These are phyloP conservation scores for Cryptococcus depauperatus DNA, from an alignment of 1,284 basidiomycete species.

Conservation along the genomic window DNA sequence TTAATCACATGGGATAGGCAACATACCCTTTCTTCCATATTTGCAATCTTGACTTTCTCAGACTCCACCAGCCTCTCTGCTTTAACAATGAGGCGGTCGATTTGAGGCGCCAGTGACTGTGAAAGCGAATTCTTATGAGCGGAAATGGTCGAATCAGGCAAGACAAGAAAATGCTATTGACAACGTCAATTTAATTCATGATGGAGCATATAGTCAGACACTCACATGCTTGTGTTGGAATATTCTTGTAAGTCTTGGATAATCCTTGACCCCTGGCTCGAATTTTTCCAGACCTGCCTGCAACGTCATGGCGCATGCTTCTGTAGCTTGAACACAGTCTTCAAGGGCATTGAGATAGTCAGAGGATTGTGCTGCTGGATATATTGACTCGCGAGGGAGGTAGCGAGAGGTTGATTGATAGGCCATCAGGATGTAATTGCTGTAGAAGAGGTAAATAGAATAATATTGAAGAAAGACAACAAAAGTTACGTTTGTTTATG, in stretches of 20 bases:
- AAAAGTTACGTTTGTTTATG: too few relatives aligned
- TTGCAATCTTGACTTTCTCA: conserved; percentile 19
- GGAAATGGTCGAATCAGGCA: conserved; percentile 34
- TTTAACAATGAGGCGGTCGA: conserved; percentile 35
- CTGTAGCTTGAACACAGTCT: conserved; percentile 39
- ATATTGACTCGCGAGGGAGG: conserved; percentile 19
- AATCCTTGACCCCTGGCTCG: conserved; percentile 33
- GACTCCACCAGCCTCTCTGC: conserved; percentile 26
- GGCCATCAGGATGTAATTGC: conserved; percentile 8
- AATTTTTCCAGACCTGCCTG: conserved; percentile 19
- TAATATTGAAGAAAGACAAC: background rate
- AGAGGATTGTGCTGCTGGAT: conserved; percentile 16
- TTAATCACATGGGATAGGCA: too few relatives aligned
- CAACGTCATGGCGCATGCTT: conserved; percentile 26
- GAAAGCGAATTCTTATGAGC: conserved; percentile 34
- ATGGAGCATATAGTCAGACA: background rate
- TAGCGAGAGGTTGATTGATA: conserved; percentile 8
- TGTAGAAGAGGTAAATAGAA: background rate
- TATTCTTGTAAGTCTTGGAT: conserved; percentile 35
- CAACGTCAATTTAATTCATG: background rate
- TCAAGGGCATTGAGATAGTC: conserved; percentile 37
- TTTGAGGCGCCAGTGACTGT: conserved; percentile 37
- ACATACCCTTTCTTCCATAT: conserved; percentile 34
- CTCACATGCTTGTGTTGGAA: conserved; percentile 38
- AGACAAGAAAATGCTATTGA: conserved; percentile 38